Percentiles rank a stretch among this genome's conserved stretches.
Conservation (phyloP, 805 yeast species). For the Cyberlindnera amylophila region DNA sequence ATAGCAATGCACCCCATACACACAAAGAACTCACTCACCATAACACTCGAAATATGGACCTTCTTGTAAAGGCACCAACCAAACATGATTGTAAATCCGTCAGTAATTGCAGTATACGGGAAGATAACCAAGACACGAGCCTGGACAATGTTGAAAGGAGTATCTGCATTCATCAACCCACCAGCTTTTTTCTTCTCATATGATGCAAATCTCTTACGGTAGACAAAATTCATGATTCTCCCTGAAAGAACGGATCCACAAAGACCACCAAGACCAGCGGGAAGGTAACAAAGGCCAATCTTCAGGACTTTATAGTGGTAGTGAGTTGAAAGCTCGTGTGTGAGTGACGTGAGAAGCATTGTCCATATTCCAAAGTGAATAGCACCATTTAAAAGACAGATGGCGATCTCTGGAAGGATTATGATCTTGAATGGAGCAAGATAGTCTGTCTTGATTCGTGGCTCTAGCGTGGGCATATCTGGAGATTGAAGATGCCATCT, state of each 20-base stretch:
- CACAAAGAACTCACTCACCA: conserved; percentile 54
- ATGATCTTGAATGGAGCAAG: conserved; percentile 43
- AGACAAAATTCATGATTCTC: conserved; percentile 42
- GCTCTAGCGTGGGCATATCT: conserved; percentile 29
- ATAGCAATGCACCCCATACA: conserved; percentile 59
- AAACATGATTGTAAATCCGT: conserved; percentile 45
- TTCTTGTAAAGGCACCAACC: conserved; percentile 68
- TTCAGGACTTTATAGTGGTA: conserved; percentile 52
- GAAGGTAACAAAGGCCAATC: conserved; percentile 69
- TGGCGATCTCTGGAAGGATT: conserved; percentile 39
- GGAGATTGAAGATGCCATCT: conserved; percentile 30
- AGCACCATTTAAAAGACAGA: conserved; percentile 54
- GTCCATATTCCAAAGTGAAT: conserved; percentile 70
- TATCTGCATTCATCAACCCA: conserved; percentile 22
- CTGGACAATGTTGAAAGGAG: conserved; percentile 48
- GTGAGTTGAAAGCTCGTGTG: conserved; percentile 46
- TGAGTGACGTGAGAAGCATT: conserved; percentile 59
- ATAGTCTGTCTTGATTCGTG: conserved; percentile 25
- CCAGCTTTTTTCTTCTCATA: conserved; percentile 17
- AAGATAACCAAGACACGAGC: conserved; percentile 50
- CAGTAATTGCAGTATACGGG: conserved; percentile 39
- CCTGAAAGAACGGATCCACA: conserved; percentile 61
- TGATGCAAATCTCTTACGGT: conserved; percentile 30
- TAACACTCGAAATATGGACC: conserved; percentile 7
- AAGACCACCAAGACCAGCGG: conserved; percentile 68